Evolutionary conservation across 202 grass and related monocot species (phyloP), one percentile per base, ranked within the genome.

Genomic region (Cymbopogon flexuosus): DNA sequence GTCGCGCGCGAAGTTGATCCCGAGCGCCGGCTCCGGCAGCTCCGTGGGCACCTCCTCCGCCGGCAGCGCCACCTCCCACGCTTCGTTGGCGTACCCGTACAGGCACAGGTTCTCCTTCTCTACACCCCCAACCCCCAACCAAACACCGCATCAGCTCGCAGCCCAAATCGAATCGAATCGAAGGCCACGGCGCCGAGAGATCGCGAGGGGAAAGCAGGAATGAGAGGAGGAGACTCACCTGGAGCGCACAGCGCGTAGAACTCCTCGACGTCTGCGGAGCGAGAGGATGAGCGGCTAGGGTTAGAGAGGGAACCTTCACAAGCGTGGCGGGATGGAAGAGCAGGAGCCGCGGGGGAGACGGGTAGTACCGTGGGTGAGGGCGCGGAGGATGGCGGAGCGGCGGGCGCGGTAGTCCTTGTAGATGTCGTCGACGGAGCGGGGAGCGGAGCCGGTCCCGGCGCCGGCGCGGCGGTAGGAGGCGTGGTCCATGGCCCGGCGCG

Each of bases 1-100:
- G 66, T 94, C 95, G 75, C 95, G 91, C 31, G 95, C 95, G 74
- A 98, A 98, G 70, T 98, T 98, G 52, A 98, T 98, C 36, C 95
- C 95, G 11, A 98, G 90, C 34, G 95, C 92, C 68, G 95, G 92
- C 75, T 98, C 95, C 12, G 95, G 95, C 23, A 98, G 88, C 79
- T 98, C 95, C 62, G 95, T 91, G 36, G 95, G 92, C 62, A 98
- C 95, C 88, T 98, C 94, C 86, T 97, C 94, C 27, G 92, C 94
- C 16, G 94, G 94, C 49, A 91, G 87, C 78, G 87, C 89, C 84
- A 98, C 95, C 92, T 93, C 90, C 95, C 95, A 98, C 62, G 79
- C 80, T 63, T 84, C 92, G 65, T 91, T 93, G 6, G 95, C 82
- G 83, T 93, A 88, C 3, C 95, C 95, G 65, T 98, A 98, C 54